These are phyloP conservation scores for Groenewaldozyma sp. DNA, from an alignment of 1,139 yeast species.

Conservation along the genomic window DNA sequence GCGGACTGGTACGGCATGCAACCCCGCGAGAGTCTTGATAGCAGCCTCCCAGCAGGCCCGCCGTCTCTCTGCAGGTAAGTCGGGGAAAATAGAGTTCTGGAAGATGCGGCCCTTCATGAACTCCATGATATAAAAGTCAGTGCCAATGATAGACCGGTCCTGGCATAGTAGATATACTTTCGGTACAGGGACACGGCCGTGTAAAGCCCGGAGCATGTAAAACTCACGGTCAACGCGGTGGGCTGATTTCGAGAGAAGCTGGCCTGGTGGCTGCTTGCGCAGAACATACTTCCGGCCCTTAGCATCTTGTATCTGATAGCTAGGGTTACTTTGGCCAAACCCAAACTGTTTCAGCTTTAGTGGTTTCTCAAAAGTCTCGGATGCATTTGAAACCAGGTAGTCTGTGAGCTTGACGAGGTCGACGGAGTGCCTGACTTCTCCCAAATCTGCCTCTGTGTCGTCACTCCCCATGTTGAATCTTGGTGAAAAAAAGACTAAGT, in stretches of 20 bases:
- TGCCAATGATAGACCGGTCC: slow-evolving; percentile 58
- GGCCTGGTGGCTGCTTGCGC: slow-evolving; percentile 53
- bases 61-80: slow-evolving; percentile 21
- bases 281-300: slow-evolving; percentile 40
- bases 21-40: slow-evolving; percentile 41
- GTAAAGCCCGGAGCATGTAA: slow-evolving; percentile 39
- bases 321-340: slow-evolving; percentile 63
- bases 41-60: slow-evolving; percentile 42
- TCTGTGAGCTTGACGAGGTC: slow-evolving; percentile 30
- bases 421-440: slow-evolving; percentile 30
- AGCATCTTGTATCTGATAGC: slow-evolving; percentile 43
- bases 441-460: slow-evolving; percentile 30
- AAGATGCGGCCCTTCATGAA: slow-evolving; percentile 52
- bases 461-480: neutral
- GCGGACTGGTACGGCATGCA: slow-evolving; percentile 45
- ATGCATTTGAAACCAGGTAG: slow-evolving; percentile 18
- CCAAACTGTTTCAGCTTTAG: slow-evolving; percentile 41
- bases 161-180: slow-evolving; percentile 57
- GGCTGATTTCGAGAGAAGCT: slow-evolving; percentile 50
- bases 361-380: slow-evolving; percentile 19
- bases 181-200: slow-evolving; percentile 46
- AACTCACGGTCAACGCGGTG: slow-evolving; percentile 62
- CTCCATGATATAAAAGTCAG: slow-evolving; percentile 58
- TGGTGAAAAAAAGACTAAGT: no score
- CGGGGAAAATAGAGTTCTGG: slow-evolving; percentile 46